Base-by-base conservation (phyloP, 2,329 filamentous ascomycete species). In the Parascedosporium putredinis region DNA sequence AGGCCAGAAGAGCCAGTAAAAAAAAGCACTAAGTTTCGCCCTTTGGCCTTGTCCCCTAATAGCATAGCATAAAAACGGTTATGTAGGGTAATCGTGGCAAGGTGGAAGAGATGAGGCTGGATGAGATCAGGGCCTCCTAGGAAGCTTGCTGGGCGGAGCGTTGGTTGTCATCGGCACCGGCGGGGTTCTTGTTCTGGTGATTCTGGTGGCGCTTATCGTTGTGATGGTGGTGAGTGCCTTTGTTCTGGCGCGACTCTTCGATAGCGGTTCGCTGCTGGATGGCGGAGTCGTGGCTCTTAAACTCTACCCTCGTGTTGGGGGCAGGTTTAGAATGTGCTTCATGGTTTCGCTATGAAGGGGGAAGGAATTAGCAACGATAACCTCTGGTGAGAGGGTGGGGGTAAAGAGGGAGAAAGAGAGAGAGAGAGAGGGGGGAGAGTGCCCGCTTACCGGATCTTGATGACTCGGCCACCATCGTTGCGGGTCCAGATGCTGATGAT, bases 401-500 rank as follows among this genome's bases (percentile, higher is more conserved):
- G 12, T 23, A 22, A 16, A 9, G 36, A 20, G 22, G 40, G 29
- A 2, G 33, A 14, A 10, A 31, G 4, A 16, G n/a, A n/a, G n/a
- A n/a, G n/a, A n/a, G n/a, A n/a, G n/a, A n/a, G n/a, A n/a, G n/a
- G n/a, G n/a, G n/a, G n/a, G n/a, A n/a, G n/a, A n/a, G n/a, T n/a
- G n/a, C n/a, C n/a, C n/a, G 36, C 81, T 58, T 78, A 95, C 86
- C 91, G 84, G 61, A 98, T 95, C 74, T 95, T 96, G 59, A 97
- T 85, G 66, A 96, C 94, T 60, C 88, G 83, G 55, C 89, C 88
- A 42, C 89, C 91, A 61, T 95, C 88, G 59, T 88, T 93, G 66
- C 89, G 86, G 50, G 90, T 95, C 93, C 93, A 98, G 63, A 98
- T 89, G 70, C 89, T 96, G 66, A 98, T 77, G 54, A 97, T 94